phyloP scores from a whole-genome alignment of 2,329 filamentous ascomycete genomes.

The Verticillium albo-atrum region DNA sequence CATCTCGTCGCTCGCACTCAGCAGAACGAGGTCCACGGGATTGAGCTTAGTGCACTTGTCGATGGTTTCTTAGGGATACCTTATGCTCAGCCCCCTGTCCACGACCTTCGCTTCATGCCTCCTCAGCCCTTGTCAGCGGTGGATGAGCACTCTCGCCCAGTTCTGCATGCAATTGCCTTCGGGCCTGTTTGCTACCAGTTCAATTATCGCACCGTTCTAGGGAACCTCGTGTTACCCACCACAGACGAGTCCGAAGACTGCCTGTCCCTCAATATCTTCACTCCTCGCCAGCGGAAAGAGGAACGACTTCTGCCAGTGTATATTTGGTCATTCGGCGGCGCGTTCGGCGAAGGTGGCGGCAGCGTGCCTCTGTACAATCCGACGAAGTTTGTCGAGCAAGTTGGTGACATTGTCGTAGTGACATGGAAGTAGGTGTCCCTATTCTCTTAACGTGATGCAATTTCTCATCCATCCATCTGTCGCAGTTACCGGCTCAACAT shows the following conservation, averaged over 20 bases:
- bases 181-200: slow-evolving; percentile 43
- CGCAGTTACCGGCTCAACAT: slow-evolving; percentile 23
- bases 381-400: neutral
- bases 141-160: slow-evolving; percentile 28
- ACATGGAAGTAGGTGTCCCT: too few species aligned
- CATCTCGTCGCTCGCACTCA: too few species aligned
- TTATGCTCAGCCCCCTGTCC: slow-evolving; percentile 51
- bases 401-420: neutral
- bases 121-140: slow-evolving; percentile 34
- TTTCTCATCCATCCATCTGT: neutral
- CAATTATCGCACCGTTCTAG: neutral
- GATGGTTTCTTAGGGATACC: slow-evolving; percentile 40
- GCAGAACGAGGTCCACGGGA: too few species aligned
- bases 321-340: neutral
- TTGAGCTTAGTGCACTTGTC: too few species aligned
- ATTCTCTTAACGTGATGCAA: too few species aligned
- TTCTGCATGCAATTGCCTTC: slow-evolving; percentile 35
- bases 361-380: slow-evolving; percentile 1
- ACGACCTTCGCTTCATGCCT: slow-evolving; percentile 38
- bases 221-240: slow-evolving; percentile 20
- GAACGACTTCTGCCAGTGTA: neutral
- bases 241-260: slow-evolving; percentile 26
- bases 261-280: slow-evolving; percentile 22
- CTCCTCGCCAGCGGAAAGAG: neutral
- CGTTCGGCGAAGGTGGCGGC: neutral